phyloP scores from a whole-genome alignment of 768 basidiomycete species.

The Leccinum variicolor region DNA sequence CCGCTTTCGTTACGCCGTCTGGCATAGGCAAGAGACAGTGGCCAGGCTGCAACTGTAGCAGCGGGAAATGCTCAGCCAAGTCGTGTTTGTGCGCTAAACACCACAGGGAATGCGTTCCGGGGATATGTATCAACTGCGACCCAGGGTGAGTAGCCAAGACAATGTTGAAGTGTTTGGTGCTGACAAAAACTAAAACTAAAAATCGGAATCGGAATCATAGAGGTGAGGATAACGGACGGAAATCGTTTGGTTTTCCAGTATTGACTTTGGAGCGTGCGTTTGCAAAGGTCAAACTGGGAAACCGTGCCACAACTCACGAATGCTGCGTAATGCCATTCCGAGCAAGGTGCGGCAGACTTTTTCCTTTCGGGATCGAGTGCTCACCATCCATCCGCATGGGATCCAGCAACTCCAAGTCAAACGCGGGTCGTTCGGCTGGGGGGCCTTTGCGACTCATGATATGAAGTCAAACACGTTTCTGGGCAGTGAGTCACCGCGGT shows the following conservation, averaged over 20 bases:
- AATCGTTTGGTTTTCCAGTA: background rate
- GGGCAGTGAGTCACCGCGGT: conserved; percentile 27
- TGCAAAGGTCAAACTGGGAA: conserved; percentile 15
- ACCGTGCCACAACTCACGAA: conserved; percentile 28
- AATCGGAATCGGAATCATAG: conserved; percentile 8
- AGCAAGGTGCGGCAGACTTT: conserved; percentile 17
- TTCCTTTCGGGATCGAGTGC: background rate
- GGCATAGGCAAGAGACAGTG: conserved; percentile 15
- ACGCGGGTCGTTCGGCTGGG: conserved; percentile 38
- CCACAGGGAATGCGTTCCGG: conserved; percentile 51
- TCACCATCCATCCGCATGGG: background rate
- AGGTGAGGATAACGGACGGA: conserved; percentile 11
- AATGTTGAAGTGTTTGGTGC: too few relatives aligned
- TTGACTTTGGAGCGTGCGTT: background rate
- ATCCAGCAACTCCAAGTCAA: conserved; percentile 36
- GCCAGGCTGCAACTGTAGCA: conserved; percentile 9
- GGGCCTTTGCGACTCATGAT: conserved; percentile 39
- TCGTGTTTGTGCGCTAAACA: conserved; percentile 37
- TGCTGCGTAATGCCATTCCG: conserved; percentile 18
- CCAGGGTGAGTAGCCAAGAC: conserved; percentile 34
- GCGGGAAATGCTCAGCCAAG: conserved; percentile 27
- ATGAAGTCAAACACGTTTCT: conserved; percentile 26
- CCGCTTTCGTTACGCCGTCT: background rate
- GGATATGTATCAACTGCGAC: conserved; percentile 43
- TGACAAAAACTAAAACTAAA: too few relatives aligned